Percentiles rank a stretch among this genome's conserved stretches.
Evolutionary conservation across 2,329 filamentous ascomycete species (phyloP).

Genomic region (Drechslerella coelobrocha): DNA sequence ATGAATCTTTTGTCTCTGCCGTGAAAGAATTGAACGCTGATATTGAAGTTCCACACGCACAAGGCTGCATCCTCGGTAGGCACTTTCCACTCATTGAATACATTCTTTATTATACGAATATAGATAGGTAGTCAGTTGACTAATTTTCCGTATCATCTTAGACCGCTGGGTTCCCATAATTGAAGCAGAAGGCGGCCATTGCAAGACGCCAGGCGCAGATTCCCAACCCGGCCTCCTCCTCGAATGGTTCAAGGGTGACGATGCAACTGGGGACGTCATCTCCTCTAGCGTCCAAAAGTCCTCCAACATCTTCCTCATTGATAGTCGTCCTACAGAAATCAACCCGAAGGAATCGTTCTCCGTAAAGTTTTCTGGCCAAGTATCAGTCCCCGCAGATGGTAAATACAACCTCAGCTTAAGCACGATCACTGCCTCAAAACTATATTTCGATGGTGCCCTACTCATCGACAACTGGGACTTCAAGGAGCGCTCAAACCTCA

Average conservation of each 20-base stretch:
- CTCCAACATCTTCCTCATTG: constrained; percentile 29
- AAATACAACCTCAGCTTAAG: constrained; percentile 48
- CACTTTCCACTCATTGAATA: not conserved
- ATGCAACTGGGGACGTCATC: constrained; percentile 23
- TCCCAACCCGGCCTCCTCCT: constrained; percentile 30
- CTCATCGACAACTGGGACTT: constrained; percentile 51
- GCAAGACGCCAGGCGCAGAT: constrained; percentile 21
- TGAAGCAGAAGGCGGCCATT: constrained; percentile 28
- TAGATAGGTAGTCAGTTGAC: not conserved
- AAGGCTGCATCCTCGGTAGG: constrained; percentile 42
- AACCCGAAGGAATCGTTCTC: constrained; percentile 19
- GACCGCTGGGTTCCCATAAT: constrained; percentile 42
- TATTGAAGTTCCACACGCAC: constrained; percentile 34
- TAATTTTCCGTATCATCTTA: not conserved
- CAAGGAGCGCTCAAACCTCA: constrained; percentile 37
- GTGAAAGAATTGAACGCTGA: constrained; percentile 25
- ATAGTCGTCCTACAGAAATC: constrained; percentile 21
- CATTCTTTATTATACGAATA: not conserved
- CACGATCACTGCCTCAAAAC: constrained; percentile 31
- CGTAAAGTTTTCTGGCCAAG: constrained; percentile 24
- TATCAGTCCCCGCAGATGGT: constrained; percentile 37
- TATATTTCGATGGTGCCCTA: constrained; percentile 37
- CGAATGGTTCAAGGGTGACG: constrained; percentile 46
- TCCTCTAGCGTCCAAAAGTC: constrained; percentile 26
- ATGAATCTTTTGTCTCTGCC: constrained; percentile 39